phyloP scores from a whole-genome alignment of 805 yeast species.

The Ogataea kodamae region DNA sequence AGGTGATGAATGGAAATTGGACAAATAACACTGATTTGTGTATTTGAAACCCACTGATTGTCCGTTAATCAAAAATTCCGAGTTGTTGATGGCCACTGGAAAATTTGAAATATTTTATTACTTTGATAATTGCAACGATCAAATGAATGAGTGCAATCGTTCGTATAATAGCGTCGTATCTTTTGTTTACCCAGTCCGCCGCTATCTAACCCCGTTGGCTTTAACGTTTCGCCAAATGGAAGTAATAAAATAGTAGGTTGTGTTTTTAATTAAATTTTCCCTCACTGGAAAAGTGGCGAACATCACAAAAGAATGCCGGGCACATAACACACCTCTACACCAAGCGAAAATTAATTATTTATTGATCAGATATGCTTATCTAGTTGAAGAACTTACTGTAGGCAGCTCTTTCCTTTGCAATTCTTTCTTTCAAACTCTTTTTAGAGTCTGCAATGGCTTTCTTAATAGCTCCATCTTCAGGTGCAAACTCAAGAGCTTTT shows the following conservation, averaged over 20 bases:
- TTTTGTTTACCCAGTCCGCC: slow-evolving; percentile 12
- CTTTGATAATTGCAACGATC: slow-evolving; percentile 27
- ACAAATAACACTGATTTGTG: slow-evolving; percentile 9
- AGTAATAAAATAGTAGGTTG: slow-evolving; percentile 11
- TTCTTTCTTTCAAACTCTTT: slow-evolving; percentile 46
- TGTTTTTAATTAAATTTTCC: slow-evolving; percentile 13
- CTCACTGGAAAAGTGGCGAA: slow-evolving; percentile 24
- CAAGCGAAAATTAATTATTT: no score
- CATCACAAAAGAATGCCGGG: slow-evolving; percentile 8
- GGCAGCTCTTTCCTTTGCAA: slow-evolving; percentile 69
- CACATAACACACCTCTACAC: slow-evolving; percentile 9
- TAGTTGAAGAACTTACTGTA: slow-evolving; percentile 61
- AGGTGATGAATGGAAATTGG: slow-evolving; percentile 9
- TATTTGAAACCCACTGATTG: slow-evolving; percentile 15
- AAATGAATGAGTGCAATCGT: slow-evolving; percentile 31
- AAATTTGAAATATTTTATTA: slow-evolving; percentile 10
- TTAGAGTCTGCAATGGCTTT: slow-evolving; percentile 63
- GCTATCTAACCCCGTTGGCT: slow-evolving; percentile 18
- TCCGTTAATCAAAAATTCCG: slow-evolving; percentile 11
- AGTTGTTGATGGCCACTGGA: slow-evolving; percentile 8
- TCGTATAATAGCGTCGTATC: slow-evolving; percentile 10
- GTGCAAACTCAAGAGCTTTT: slow-evolving; percentile 60
- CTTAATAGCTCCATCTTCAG: slow-evolving; percentile 67
- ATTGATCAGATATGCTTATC: no score
- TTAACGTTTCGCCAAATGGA: slow-evolving; percentile 11